These are phyloP conservation scores for Taiwanofungus camphoratus DNA, from an alignment of 1,284 basidiomycete genomes.

Conservation along the genomic window DNA sequence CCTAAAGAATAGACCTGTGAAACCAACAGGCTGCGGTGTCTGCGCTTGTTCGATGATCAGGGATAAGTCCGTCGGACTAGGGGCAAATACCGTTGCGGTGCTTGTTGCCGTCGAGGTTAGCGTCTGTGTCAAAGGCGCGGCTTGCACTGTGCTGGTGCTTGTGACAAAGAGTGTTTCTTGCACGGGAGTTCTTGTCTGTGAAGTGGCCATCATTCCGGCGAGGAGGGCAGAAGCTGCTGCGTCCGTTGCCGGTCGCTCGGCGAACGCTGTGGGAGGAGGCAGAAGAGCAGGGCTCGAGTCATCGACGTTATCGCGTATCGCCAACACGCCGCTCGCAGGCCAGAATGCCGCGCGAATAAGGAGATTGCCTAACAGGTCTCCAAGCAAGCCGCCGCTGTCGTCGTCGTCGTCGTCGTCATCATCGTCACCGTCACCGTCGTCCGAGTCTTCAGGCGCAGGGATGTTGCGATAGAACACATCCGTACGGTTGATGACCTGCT, in stretches of 20 bases:
- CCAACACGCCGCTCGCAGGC: constrained; percentile 1
- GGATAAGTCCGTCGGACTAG: constrained; percentile 7
- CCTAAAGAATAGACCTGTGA: constrained; percentile 73
- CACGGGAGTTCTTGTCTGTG: background rate
- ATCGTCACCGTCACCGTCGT: constrained; percentile 1
- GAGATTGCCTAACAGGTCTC: constrained; percentile 3
- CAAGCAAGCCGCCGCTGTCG: constrained; percentile 1
- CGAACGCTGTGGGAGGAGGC: background rate
- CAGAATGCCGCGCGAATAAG: constrained; percentile 2
- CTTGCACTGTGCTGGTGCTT: constrained; percentile 11
- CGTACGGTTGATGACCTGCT: constrained; percentile 42
- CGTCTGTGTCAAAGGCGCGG: constrained; percentile 14
- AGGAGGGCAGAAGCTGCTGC: background rate
- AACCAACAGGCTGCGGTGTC: constrained; percentile 36
- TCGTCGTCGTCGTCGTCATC: background rate
- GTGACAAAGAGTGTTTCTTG: constrained; percentile 5
- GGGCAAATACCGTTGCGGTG: constrained; percentile 17
- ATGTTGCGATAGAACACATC: constrained; percentile 59
- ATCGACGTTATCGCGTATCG: constrained; percentile 1
- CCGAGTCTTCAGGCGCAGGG: constrained; percentile 6
- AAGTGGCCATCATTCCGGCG: constrained; percentile 2
- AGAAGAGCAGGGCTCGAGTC: background rate
- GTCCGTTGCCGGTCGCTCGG: background rate
- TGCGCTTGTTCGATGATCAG: constrained; percentile 3
- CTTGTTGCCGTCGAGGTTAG: constrained; percentile 16